A percentile compares a stretch with the other conserved stretches of the same genome.
Conservation (phyloP, 2,329 filamentous ascomycete genomes). For the Verticillium albo-atrum region DNA sequence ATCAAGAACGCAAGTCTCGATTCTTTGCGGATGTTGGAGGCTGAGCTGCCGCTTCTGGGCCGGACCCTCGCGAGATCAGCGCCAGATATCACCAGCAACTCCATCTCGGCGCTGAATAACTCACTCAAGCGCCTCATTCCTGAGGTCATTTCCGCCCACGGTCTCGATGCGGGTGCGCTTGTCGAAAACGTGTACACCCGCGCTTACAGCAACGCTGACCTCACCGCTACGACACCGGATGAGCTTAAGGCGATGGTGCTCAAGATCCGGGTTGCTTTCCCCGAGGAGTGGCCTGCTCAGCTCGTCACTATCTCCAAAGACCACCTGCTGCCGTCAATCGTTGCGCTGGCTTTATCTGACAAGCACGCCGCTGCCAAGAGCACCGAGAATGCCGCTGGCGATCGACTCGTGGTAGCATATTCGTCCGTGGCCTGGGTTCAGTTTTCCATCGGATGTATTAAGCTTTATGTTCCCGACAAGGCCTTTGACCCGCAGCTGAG, state of each 20-base stretch:
- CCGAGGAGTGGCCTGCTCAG: conserved; percentile 33
- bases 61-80: conserved; percentile 48
- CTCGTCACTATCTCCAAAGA: conserved; percentile 30
- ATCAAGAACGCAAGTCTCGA: conserved; percentile 51
- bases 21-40: conserved; percentile 59
- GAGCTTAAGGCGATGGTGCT: conserved; percentile 2
- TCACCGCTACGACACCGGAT: not conserved
- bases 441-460: conserved; percentile 69
- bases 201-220: not conserved
- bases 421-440: conserved; percentile 63
- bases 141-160: conserved; percentile 35
- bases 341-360: conserved; percentile 35
- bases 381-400: not conserved
- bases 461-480: conserved; percentile 80
- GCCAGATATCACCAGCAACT: conserved; percentile 43
- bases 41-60: conserved; percentile 59
- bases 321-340: conserved; percentile 41
- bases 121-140: conserved; percentile 42
- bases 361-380: conserved; percentile 17
- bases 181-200: conserved; percentile 1
- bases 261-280: conserved; percentile 19
- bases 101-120: conserved; percentile 42
- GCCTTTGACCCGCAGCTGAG: conserved; percentile 76
- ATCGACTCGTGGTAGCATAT: not conserved
- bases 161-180: conserved; percentile 13